Evolutionary conservation across 2,329 filamentous ascomycete species (phyloP), one percentile per base, ranked within the genome.

Genomic region (Fusarium verticillioides): DNA sequence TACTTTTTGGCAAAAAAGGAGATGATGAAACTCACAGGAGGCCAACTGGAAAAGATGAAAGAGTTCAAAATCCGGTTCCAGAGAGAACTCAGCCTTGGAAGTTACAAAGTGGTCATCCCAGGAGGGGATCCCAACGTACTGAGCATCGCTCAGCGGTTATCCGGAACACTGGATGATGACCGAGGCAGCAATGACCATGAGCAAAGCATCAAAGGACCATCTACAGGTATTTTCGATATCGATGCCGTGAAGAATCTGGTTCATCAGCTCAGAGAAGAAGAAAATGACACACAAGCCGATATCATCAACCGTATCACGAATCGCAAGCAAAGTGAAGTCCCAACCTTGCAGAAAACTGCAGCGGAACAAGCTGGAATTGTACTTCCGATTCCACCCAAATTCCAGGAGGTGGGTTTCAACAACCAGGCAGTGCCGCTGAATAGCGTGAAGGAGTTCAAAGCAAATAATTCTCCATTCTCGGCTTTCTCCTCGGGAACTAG

Each of bases 1-100:
- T 74, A 60, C 32, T 71, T 75, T 42, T 60, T 78, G 12, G 73
- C 76, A 7, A 78, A 75, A 39, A 73, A 69, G 32, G 73, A 76
- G 39, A 74, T 77, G 74, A 39, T 75, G 53, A 69, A 39, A 18
- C 44, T 73, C n/a, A 61, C 62, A 32, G 74, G 72, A 5, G 12
- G 34, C 9, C 40, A 65, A 19, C 53, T 76, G 19, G 40, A 44
- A 18, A 18, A 63, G 4, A 43, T 77, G 23, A 40, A 58, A 13
- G 47, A 70, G 23, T 76, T 77, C 42, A 70, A 70, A 59, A 47
- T 1, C 13, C 60, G 60, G 16, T 70, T 74, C 43, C 23, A 69
- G 15, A n/a, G 28, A 9, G 11, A 64, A 21, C 30, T 75, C 30
- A 57, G 70, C 10, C 44, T 77, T 4, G 66, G 63, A 13, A 21